Evolutionary conservation across 768 basidiomycete species (phyloP), one percentile per base, ranked within the genome.

Genomic region (Dioszegia hungarica): DNA sequence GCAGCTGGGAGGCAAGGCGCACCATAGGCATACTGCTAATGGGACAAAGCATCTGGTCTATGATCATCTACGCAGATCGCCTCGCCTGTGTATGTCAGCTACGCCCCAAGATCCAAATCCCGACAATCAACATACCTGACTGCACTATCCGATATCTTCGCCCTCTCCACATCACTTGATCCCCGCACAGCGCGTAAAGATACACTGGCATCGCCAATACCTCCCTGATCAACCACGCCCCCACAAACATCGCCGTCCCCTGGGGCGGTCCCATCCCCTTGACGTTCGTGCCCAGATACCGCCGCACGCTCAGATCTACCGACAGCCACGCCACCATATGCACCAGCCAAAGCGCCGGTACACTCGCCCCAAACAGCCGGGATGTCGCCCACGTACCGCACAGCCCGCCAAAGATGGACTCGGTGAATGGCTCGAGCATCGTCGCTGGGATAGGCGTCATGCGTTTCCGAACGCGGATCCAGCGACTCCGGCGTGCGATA

Each of bases 401-500:
- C 25, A 82, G 56, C 29, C 88, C 86, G 29, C 86, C 79, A 25
- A 90, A 75, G 37, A 95, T 75, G 40, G 84, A 85, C 77, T 99
- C 95, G 17, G 92, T 95, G 72, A 97, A 85, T 1, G 95, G 95
- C 74, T 99, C 95, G 19, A 89, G 64, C 51, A 97, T 54, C 0
- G 92, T 97, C 17, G 92, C 93, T 9, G 82, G 80, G 38, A 89
- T 74, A 9, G 64, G 64, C 8, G 89, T 87, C 91, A 98, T 98
- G 67, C 85, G 85, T 75, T 93, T 97, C 50, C 95, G 84, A 29
- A 98, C 94, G 40, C 95, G 85, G 68, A 99, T 90, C 95, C 95
- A 99, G 2, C 95, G 86, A 19, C 91, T 85, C 27, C 95, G 85
- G 33, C 95, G 82, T 81, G 84, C 84, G 56, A 97, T 80, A 77